These are phyloP conservation scores for Gentiana dahurica DNA, from an alignment of 257 asterid genomes.

Conservation along the genomic window DNA sequence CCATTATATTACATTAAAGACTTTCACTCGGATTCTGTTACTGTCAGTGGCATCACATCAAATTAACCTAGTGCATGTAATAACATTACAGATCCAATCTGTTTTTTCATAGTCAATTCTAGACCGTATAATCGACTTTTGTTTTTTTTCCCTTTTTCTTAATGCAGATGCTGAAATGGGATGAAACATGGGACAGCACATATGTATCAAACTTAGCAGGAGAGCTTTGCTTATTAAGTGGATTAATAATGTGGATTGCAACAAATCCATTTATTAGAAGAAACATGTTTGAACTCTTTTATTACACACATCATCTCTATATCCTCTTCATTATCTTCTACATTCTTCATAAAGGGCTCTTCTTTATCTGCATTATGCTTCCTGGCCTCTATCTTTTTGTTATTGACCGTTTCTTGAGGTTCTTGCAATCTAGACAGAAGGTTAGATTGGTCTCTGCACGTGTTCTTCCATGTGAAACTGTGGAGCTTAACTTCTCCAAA, in stretches of 20 bases:
- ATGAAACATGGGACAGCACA: slow-evolving; percentile 33
- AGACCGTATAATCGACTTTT: too few relatives aligned
- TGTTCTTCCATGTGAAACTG: slow-evolving; percentile 45
- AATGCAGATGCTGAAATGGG: slow-evolving; percentile 70
- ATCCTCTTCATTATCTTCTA: slow-evolving; percentile 66
- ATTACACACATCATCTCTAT: slow-evolving; percentile 83
- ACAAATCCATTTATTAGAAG: slow-evolving; percentile 62
- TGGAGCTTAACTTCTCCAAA: slow-evolving; percentile 86
- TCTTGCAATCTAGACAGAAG: slow-evolving; percentile 59
- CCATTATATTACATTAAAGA: too few relatives aligned
- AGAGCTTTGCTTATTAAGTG: slow-evolving; percentile 57
- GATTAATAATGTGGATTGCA: slow-evolving; percentile 61
- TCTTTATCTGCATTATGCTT: slow-evolving; percentile 81
- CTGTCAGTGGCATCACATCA: too few relatives aligned
- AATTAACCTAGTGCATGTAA: too few relatives aligned
- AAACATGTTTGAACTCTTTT: slow-evolving; percentile 69
- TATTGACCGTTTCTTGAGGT: slow-evolving; percentile 74
- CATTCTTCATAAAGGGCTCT: slow-evolving; percentile 70
- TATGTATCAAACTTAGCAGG: slow-evolving; percentile 89
- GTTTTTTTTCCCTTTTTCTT: not conserved
- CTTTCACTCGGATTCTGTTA: too few relatives aligned
- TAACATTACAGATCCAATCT: too few relatives aligned
- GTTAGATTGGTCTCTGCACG: slow-evolving; percentile 56
- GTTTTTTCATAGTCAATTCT: too few relatives aligned
- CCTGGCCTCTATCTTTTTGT: slow-evolving; percentile 80